Evolutionary conservation across 257 asterid species (phyloP), one percentile per base, ranked within the genome.

Genomic region (Primulina huaijiensis): DNA sequence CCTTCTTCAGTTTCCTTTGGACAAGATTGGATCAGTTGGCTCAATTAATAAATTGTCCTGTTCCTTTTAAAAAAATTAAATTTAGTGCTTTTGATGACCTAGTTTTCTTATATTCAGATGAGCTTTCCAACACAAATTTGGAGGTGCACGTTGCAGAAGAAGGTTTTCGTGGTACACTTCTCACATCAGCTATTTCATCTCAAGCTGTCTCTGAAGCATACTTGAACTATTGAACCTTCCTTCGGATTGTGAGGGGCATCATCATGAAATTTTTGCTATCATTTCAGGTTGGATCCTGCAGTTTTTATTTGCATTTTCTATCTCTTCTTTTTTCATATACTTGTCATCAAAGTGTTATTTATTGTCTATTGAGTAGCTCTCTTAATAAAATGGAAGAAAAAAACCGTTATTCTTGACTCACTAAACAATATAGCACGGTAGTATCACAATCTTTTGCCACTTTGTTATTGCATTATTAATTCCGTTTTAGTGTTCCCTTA

Each of bases 81-180:
- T 60, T 17, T 29, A 30, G 64, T 31, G 61, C 27, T 67, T 68
- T 56, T 55, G 73, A 25, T 59, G 60, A 56, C 67, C 59, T 65
- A 14, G 46, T 68, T 62, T 58, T 58, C 71, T 71, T 77, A 46
- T 77, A 69, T 77, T 69, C 82, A 93, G 99, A 94, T 79, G 99
- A 94, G 84, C 90, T 94, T 72, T 83, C 84, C 43, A 94, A 82
- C 77, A 80, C 89, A 38, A 90, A 82, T 80, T 62, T 75, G 78
- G 92, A 89, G 55, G 57, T 69, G 25, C 83, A 74, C 60, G 82
- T 70, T 77, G 76, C 82, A 30, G 99, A 91, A 79, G 96, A 78
- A 75, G 99, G 99, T 62, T 94, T 94, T 71, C 92, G 99, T 60
- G 99, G 97, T 74, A 89, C 99, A 61, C 96, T 94, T 76, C 92